These are phyloP conservation scores for Combretum micranthum DNA, from an alignment of 345 rosid genomes.

Conservation along the genomic window DNA sequence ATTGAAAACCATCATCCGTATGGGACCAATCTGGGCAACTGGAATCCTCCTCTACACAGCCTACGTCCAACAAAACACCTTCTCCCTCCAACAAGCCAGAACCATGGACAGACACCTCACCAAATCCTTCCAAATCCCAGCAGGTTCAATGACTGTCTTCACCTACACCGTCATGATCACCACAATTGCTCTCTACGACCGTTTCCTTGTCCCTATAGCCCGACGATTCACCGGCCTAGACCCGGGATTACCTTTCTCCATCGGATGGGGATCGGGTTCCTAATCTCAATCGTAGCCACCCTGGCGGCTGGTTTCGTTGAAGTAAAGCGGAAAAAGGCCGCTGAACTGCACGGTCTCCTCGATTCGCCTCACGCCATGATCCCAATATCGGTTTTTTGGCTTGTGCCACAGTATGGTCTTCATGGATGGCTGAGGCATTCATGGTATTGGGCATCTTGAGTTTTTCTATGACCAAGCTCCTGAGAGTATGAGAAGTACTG, in stretches of 20 bases:
- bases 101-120: conserved; percentile 75
- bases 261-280: conserved; percentile 79
- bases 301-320: conserved; percentile 69
- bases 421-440: conserved; percentile 85
- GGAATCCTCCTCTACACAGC: conserved; percentile 76
- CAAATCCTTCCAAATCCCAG: conserved; percentile 68
- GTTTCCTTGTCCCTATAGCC: conserved; percentile 42
- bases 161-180: conserved; percentile 62
- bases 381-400: conserved; percentile 75
- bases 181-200: conserved; percentile 67
- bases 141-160: conserved; percentile 90
- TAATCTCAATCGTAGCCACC: conserved; percentile 65
- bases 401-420: conserved; percentile 63
- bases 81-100: conserved; percentile 80
- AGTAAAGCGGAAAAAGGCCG: conserved; percentile 54
- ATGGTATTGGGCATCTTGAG: conserved; percentile 84
- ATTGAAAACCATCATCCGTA: conserved; percentile 62
- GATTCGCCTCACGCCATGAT: conserved; percentile 33
- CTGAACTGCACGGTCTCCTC: conserved; percentile 38
- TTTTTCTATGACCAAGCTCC: conserved; percentile 91
- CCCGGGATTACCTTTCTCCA: conserved; percentile 61
- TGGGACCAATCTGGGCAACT: conserved; percentile 91
- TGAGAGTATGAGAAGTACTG: conserved; percentile 85
- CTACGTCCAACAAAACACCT: conserved; percentile 71
- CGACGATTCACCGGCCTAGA: conserved; percentile 67